Conservation (phyloP, 805 yeast genomes). For the Ogataea henricii region DNA sequence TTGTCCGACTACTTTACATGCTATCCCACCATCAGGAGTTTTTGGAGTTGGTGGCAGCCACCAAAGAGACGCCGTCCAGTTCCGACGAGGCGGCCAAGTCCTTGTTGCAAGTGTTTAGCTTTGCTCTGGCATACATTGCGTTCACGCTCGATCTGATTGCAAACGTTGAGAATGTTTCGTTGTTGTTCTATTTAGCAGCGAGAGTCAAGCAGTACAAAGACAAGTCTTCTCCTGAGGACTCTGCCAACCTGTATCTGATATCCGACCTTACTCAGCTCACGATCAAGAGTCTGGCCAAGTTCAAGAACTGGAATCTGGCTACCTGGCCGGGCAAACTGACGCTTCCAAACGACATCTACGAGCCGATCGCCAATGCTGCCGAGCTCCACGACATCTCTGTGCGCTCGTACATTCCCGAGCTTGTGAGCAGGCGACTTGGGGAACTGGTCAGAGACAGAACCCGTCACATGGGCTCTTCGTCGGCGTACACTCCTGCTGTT, state of each 20-base stretch:
- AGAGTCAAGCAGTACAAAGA: slow-evolving; percentile 80
- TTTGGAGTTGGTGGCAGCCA: slow-evolving; percentile 39
- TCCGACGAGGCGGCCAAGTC: slow-evolving; percentile 6
- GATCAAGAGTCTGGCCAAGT: slow-evolving; percentile 57
- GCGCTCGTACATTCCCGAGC: slow-evolving; percentile 56
- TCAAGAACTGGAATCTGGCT: slow-evolving; percentile 66
- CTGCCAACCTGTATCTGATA: slow-evolving; percentile 55
- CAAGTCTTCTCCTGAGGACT: slow-evolving; percentile 25
- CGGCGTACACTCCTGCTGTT: slow-evolving; percentile 1
- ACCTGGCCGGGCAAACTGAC: slow-evolving; percentile 82
- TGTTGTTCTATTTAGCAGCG: slow-evolving; percentile 74
- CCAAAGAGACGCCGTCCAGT: slow-evolving; percentile 16
- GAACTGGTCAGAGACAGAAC: slow-evolving; percentile 30
- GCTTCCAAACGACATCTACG: slow-evolving; percentile 68
- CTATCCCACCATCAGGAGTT: slow-evolving; percentile 77
- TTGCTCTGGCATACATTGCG: slow-evolving; percentile 59
- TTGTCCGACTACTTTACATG: slow-evolving; percentile 67
- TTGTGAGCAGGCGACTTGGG: slow-evolving; percentile 40
- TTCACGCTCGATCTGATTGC: slow-evolving; percentile 64
- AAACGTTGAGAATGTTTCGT: slow-evolving; percentile 64
- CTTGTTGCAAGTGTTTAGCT: slow-evolving; percentile 46
- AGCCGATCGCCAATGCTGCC: slow-evolving; percentile 55
- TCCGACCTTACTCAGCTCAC: slow-evolving; percentile 74
- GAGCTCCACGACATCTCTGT: slow-evolving; percentile 61
- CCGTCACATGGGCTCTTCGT: slow-evolving; percentile 13